These are phyloP conservation scores for Xylaria scruposa DNA, from an alignment of 495 filamentous ascomycete genomes.

Conservation along the genomic window DNA sequence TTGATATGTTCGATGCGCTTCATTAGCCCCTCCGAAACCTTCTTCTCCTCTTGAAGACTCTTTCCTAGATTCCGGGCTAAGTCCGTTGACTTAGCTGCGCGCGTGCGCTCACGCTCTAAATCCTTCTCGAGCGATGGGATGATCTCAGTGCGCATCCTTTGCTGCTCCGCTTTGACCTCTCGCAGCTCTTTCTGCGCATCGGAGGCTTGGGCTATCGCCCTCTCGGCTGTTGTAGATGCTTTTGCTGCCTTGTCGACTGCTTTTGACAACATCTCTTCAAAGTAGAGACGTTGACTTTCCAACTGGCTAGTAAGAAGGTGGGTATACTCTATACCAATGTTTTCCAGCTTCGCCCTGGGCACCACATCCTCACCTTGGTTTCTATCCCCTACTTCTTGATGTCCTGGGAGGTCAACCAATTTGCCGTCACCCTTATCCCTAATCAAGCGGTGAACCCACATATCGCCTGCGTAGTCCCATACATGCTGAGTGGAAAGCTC, in stretches of 20 bases:
- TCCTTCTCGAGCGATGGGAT: constrained; percentile 74
- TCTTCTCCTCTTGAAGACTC: constrained; percentile 86
- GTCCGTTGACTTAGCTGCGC: constrained; percentile 72
- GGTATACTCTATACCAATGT: constrained; percentile 91
- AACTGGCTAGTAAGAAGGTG: constrained; percentile 90
- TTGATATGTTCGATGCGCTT: constrained; percentile 73
- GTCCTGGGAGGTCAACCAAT: constrained; percentile 77
- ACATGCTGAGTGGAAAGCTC: constrained; percentile 92
- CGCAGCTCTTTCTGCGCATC: constrained; percentile 58
- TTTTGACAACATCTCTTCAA: constrained; percentile 90
- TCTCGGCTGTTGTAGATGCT: constrained; percentile 69
- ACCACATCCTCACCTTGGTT: constrained; percentile 68
- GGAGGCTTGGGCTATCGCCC: constrained; percentile 62
- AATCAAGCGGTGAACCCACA: constrained; percentile 94
- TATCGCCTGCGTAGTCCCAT: constrained; percentile 96
- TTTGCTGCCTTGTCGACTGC: constrained; percentile 88
- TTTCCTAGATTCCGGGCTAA: constrained; percentile 78
- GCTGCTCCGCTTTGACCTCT: constrained; percentile 60
- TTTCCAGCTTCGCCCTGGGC: constrained; percentile 88
- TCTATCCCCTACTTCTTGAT: constrained; percentile 34
- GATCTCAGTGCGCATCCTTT: constrained; percentile 61
- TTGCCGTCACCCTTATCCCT: constrained; percentile 91
- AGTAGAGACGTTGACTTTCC: constrained; percentile 90
- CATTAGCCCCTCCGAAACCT: constrained; percentile 79
- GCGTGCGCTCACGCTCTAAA: constrained; percentile 67